Base-by-base conservation (phyloP, 495 filamentous ascomycete genomes). In the Penicillium atrosanguineum region DNA sequence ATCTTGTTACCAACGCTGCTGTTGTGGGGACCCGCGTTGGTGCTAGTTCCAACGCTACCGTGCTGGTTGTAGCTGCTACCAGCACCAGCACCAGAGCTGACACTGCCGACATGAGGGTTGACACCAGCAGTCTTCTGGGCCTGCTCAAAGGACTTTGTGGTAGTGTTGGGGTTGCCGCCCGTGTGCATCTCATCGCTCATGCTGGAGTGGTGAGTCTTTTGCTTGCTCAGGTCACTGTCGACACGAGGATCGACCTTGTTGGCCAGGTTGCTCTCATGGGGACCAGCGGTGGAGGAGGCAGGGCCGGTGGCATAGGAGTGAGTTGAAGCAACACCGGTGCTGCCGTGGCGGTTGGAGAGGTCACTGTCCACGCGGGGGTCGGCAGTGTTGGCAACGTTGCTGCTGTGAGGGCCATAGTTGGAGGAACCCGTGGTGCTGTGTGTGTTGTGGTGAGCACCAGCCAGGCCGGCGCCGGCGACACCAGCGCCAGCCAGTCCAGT, bases 1-100 rank as follows among this genome's bases (percentile, higher is more conserved):
- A 60, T 56, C 61, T 82, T 82, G 70, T 86, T 87, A 47, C 77
- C 69, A 14, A 83, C 20, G 58, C 78, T 73, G 46, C 74, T 81
- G 47, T 58, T 60, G 69, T 74, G 76, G 5, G 71, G 78, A 47
- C 60, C 60, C 31, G 44, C 53, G 42, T 57, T 60, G 19, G 39
- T 45, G 31, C 56, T 36, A 18, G 28, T 18, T 19, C 36, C 15
- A 8, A 20, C 23, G 15, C 20, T 37, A 21, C 44, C 12, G 11
- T 73, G 71, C 39, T 61, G 55, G 37, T 68, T 78, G 48, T 61
- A 63, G 53, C 48, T 59, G 56, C 56, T 56, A 44, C 49, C 53
- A 43, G 51, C 47, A 37, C 47, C 31, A 11, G 52, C 51, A 40
- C 19, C 39, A 14, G 34, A 21, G 23, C 23, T 23, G 23, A 2